Base-by-base conservation (phyloP, 345 rosid genomes). In the Pseudoturritis turrita region DNA sequence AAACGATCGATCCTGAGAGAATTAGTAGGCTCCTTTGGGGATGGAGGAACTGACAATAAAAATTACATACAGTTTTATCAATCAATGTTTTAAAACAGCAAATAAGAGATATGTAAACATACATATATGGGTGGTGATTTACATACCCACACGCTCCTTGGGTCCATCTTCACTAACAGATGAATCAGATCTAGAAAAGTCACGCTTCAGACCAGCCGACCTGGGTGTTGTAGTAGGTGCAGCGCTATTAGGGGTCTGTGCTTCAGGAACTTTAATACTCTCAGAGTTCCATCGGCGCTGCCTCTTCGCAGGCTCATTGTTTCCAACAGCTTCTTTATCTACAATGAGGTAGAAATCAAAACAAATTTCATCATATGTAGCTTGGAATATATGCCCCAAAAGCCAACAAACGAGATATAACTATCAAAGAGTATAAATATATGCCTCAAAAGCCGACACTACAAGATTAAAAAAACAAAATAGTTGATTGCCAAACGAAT, bases 241-340 rank as follows among this genome's bases (percentile, higher is more conserved):
- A 10, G 5, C 62, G 21, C 66, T 72, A 79, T 70, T 79, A 44
- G 85, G 37, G 67, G 73, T 79, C 63, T 78, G 96, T 35, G 73
- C 81, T 72, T 86, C 99, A 33, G 88, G 79, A 55, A 81, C 81
- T 82, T 86, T 87, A 7, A 83, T 33, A 68, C 68, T 79, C 58
- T 83, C 96, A 72, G 99, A 73, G 81, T 85, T 88, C 99, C 99
- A 96, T 71, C 81, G 85, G 47, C 97, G 86, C 65, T 89, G 97
- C 79, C 97, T 82, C 83, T 96, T 96, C n/a, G 83, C 60, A 60
- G 92, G 89, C 74, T 86, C 98, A 61, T 53, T 76, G 74, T 70
- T 82, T 54, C 75, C 92, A 45, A 64, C 77, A 67, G 84, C 78
- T 72, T 91, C 97, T 81, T 84, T 88, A 80, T 83, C 99, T 92